Conservation (phyloP, 257 asterid species). For the Solanum corneliomulleri region DNA sequence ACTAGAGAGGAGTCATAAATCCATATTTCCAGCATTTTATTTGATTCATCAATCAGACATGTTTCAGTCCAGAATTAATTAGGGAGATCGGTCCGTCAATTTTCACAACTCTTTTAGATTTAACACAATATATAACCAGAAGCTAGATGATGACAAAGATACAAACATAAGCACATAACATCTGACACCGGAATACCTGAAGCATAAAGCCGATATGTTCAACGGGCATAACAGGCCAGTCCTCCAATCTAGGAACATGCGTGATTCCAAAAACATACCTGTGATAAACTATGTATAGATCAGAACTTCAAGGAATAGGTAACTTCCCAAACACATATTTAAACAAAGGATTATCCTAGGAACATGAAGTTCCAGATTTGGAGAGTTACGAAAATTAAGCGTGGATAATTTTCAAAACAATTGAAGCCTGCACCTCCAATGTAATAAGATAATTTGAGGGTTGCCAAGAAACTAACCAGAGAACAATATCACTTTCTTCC, state of each 20-base stretch:
- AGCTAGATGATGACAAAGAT: neutral
- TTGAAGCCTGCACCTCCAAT: neutral
- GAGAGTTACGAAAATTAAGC: neutral
- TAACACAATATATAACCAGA: neutral
- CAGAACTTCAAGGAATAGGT: neutral
- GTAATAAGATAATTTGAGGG: neutral
- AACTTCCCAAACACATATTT: neutral
- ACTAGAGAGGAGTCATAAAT: neutral
- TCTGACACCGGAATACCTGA: constrained; percentile 35
- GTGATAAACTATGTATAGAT: neutral
- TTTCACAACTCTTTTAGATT: neutral
- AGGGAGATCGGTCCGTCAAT: neutral
- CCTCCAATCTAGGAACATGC: constrained; percentile 92
- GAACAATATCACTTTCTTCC: constrained; percentile 83
- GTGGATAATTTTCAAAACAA: neutral
- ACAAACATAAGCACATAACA: neutral
- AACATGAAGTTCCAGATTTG: neutral
- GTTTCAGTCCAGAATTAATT: neutral
- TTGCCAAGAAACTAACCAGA: constrained; percentile 46
- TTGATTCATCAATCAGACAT: neutral
- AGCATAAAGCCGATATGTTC: constrained; percentile 87
- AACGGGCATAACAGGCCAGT: constrained; percentile 99
- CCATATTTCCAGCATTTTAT: neutral
- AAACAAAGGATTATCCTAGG: neutral
- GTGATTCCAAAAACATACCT: constrained; percentile 97